Evolutionary conservation across 164 flowering plant genomes (phyloP), one percentile per base, ranked within the genome.

Genomic region (Cinnamomum chago): DNA sequence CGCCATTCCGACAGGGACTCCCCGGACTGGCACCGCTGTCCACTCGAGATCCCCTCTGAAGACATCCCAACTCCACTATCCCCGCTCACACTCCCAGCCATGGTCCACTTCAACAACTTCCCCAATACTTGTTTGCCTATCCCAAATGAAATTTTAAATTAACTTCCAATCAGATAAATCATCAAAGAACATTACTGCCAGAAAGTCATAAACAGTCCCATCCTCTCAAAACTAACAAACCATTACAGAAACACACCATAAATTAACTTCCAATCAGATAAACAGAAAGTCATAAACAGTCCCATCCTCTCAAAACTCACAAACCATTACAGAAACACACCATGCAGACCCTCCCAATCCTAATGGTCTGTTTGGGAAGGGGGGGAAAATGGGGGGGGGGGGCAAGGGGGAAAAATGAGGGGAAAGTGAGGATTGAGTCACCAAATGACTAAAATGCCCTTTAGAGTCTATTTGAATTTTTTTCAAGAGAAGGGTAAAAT

Each of bases 1-100:
- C 87, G 82, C 86, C 89, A 85, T 74, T 86, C 89, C 20, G 84
- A 73, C 23, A 83, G 75, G 40, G 85, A 82, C 71, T 85, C 86
- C 13, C 81, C 82, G 14, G 86, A 84, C 72, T 78, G 87, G 78
- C 85, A 83, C 17, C 78, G 77, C 67, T 83, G 84, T 70, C 80
- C 85, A 73, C 74, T 79, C 15, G 82, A 76, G 65, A 75, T 75
- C 62, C 83, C 82, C 67, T 83, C 86, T n/a, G 78, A 81, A 50
- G 83, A 77, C 73, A 77, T 78, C 51, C 81, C 85, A 58, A 60
- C 77, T 75, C 84, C 83, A 65, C 75, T 76, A 50, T 80, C 79
- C 28, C 81, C 86, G 65, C 84, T 77, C 72, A 51, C 33, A 76
- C 72, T 79, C 75, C 81, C 85, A 71, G 88, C 79, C 88, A 86